Base-by-base conservation (phyloP, 2,329 filamentous ascomycete species). In the Aureobasidium lini region DNA sequence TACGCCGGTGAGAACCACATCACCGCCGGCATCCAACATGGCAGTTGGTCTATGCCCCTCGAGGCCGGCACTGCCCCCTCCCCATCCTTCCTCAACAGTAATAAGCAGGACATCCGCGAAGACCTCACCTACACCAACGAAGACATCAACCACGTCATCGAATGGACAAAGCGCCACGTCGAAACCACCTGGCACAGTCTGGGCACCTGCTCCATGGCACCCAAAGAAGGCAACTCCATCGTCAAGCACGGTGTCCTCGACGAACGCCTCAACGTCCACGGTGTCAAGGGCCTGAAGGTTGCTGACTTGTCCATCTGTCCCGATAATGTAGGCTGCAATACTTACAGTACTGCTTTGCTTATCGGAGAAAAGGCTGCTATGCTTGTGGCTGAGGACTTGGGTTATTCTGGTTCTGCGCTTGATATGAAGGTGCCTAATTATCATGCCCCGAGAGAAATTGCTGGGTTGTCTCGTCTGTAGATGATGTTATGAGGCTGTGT, bases 161-260 rank as follows among this genome's bases (percentile, higher is more conserved):
- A 89, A 69, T 82, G 81, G 81, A 69, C 72, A 58, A 79, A 79
- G 70, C 68, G 72, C 4, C 50, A 59, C 69, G 85, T 88, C 50
- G 87, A 90, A 74, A 89, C 85, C 52, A 90, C 87, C 39, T 89
- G 87, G 86, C 86, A 89, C 76, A 73, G 75, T 16, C 76, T 84
- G 6, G 80, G 81, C 40, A 90, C 87, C 1, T 90, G 87, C 75
- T 88, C 84, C 56, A 91, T 91, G 86, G 87, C 86, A 0, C 88
- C 88, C 4, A 80, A 75, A 62, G 82, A 90, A 67, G 88, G 89
- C 61, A 92, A 90, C 76, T 85, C 82, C 67, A 89, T 92, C 67
- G 87, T 91, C 71, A 89, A 88, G 76, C 86, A 90, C 67, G 88
- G 88, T 61, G 88, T 91, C 0, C 74, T 91, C 39, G 88, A 91